Evolutionary conservation across 1,139 yeast species (phyloP), one percentile per base, ranked within the genome.

Genomic region (Yueomyces sp.): DNA sequence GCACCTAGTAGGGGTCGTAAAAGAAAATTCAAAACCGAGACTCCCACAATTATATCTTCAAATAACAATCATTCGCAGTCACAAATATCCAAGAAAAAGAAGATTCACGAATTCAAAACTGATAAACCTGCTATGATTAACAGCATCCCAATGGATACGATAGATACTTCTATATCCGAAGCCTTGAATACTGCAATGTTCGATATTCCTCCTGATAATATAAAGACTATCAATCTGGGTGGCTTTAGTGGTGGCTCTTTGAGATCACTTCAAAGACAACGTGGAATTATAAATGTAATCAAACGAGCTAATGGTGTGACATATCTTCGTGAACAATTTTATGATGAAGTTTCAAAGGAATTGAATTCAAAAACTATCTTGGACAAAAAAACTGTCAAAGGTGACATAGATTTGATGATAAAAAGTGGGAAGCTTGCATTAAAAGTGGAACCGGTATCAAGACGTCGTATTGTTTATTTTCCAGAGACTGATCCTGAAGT

Each of bases 161-260:
- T 12, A 11, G 11, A n/a, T 25, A 5, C 27, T 19, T 5, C 37
- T n/a, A 25, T 36, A 4, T 19, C 9, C 25, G 28, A 25, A 11
- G 28, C 12, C 4, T 29, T 29, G 9, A 29, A 29, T 29, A 29
- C 6, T 6, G 31, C 31, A 6, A 29, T 29, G 31, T 29, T 29
- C 9, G 31, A 29, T 6, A 29, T 6, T 8, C 31, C 31, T 6
- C 32, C 38, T n/a, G 33, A 28, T n/a, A 26, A 11, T 6, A 33
- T 4, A 6, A 33, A 33, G 19, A 4, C n/a, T 11, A 37, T 59
- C 11, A 46, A 49, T 31, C 48, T 57, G 36, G 58, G 53, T 28
- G 65, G 63, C 1, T 60, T 59, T 40, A 52, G 60, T 7, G 65
- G 59, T 0, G 48, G 47, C 26, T 60, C 64, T 11, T 45, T 59